Evolutionary conservation across 441 rosid species (phyloP).

Genomic region (Flueggea neowawraea): DNA sequence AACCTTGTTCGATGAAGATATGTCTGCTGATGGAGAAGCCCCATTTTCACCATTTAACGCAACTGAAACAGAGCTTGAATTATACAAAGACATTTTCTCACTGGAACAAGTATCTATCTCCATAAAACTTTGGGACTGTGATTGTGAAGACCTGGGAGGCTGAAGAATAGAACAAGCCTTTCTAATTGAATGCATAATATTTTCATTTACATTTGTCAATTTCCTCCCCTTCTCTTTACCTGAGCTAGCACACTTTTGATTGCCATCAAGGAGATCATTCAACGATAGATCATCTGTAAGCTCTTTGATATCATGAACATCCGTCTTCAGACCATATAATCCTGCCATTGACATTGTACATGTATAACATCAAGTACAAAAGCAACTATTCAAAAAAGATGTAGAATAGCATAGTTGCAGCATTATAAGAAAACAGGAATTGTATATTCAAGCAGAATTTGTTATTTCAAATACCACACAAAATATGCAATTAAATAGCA

Average conservation of each 20-base stretch:
- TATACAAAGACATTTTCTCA: constrained; percentile 33
- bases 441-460: neutral
- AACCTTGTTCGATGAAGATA: constrained; percentile 61
- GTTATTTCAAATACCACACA: neutral
- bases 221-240: constrained; percentile 69
- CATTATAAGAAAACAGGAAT: neutral
- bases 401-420: neutral
- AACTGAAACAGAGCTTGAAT: constrained; percentile 39
- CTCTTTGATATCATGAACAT: constrained; percentile 60
- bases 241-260: constrained; percentile 47
- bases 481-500: neutral
- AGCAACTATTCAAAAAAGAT: neutral
- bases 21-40: constrained; percentile 31
- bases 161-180: constrained; percentile 69
- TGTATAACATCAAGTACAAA: constrained; percentile 9
- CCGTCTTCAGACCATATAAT: constrained; percentile 79
- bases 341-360: constrained; percentile 42
- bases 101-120: constrained; percentile 42
- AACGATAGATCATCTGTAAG: constrained; percentile 69
- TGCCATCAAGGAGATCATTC: constrained; percentile 76
- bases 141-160: constrained; percentile 35
- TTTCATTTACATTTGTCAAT: constrained; percentile 36
- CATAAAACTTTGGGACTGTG: constrained; percentile 45
- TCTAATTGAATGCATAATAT: constrained; percentile 50
- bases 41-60: constrained; percentile 42